Base-by-base conservation (phyloP, 2,329 filamentous ascomycete genomes). In the Aspergillus ochraceus region DNA sequence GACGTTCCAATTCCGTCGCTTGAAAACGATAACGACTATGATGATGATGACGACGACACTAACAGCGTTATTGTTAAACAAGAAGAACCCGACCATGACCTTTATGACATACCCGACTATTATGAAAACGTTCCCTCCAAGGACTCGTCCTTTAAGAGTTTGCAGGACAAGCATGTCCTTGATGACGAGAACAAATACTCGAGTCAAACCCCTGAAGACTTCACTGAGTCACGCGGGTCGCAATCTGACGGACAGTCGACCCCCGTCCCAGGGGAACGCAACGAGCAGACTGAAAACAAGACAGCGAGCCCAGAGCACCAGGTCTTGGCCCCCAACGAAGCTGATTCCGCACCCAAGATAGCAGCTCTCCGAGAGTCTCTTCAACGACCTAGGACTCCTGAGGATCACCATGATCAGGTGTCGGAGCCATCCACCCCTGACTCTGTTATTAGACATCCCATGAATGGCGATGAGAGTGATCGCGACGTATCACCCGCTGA, bases 1-100 rank as follows among this genome's bases (percentile, higher is more conserved):
- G 94, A 98, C 74, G 85, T 95, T 46, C 91, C 94, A 0, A 91
- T 97, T 66, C 93, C 91, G 20, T 96, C 91, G 39, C 89, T 92
- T 14, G 94, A 97, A 76, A 87, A 87, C 65, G 84, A 80, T 49
- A 77, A 81, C 26, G 77, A 83, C 17, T 52, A 54, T 29, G 45
- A 65, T 55, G 60, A 64, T 17, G 93, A 97, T 75, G 88, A 88
- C 65, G 84, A 80, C 24, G 47, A 83, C 82, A 62, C 65, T 36
- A 82, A 80, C 26, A 88, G 87, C 60, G 83, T 89, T 55, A 82
- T 89, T 52, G 87, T 93, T 70, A 91, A 89, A 67, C 81, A 87
- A 46, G 83, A 89, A 69, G 80, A 81, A 22, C 77, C 80, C 29
- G 84, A 88, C 24, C 84, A 88, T 53, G 76, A 77, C 70, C 80